Percentiles rank a stretch among this genome's conserved stretches.
Conservation (phyloP, 345 rosid species). For the Eucalyptus fibrosa region DNA sequence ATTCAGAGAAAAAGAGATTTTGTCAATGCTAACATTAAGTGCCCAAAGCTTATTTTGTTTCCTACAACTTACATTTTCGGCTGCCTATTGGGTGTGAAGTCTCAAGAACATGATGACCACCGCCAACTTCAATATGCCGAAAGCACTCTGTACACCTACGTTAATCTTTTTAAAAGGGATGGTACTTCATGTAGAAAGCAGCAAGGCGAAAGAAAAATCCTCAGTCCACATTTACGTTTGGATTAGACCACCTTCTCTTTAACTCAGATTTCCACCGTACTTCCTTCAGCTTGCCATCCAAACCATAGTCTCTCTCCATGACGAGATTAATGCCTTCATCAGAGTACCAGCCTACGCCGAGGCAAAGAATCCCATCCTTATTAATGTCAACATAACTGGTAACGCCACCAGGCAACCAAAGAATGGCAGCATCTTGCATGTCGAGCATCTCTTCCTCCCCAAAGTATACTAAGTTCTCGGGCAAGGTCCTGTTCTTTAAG, state of each 20-base stretch:
- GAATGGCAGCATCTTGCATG: conserved; percentile 59
- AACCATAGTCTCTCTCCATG: conserved; percentile 81
- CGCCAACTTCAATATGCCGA: not conserved
- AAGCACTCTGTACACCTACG: not conserved
- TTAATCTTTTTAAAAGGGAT: not conserved
- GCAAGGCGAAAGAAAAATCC: not conserved
- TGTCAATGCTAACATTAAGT: not conserved
- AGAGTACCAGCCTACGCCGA: conserved; percentile 89
- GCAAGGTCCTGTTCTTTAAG: conserved; percentile 64
- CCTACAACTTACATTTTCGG: not conserved
- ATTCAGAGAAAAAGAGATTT: not conserved
- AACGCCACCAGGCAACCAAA: conserved; percentile 88
- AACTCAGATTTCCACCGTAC: conserved; percentile 74
- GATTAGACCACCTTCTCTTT: conserved; percentile 67
- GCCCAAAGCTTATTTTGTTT: not conserved
- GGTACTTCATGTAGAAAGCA: not conserved
- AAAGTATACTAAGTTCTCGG: conserved; percentile 46
- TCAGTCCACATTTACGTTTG: not conserved
- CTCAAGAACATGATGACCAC: not conserved
- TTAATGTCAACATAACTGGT: conserved; percentile 59
- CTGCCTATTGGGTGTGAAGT: not conserved
- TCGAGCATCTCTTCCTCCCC: conserved; percentile 78
- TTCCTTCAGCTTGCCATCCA: conserved; percentile 74
- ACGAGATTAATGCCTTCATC: conserved; percentile 87
- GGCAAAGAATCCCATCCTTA: conserved; percentile 66